A percentile compares a stretch with the other conserved stretches of the same genome.
Evolutionary conservation across 208 protist genomes (phyloP).

Genomic region (Acanthamoeba royreba): DNA sequence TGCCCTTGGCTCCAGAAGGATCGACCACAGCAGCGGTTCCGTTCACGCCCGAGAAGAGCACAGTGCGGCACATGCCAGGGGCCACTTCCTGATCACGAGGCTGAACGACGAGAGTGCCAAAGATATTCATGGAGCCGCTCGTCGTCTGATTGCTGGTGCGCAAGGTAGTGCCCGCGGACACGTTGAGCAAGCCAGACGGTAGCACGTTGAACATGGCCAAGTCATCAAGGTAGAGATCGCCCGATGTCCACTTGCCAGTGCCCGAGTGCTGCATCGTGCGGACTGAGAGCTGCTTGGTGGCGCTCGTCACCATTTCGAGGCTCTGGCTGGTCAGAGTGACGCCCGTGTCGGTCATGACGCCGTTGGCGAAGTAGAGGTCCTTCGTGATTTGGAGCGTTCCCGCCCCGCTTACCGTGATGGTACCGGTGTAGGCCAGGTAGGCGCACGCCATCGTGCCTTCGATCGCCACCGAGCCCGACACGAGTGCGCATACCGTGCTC

Average conservation of each 20-base stretch:
- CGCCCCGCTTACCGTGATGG: neutral
- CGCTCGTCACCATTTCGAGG: conserved; percentile 10
- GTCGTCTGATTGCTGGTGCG: neutral
- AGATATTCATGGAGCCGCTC: neutral
- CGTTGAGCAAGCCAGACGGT: neutral
- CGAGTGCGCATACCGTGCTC: neutral
- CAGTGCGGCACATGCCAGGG: neutral
- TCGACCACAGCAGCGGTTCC: neutral
- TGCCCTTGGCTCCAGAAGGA: neutral
- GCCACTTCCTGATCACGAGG: neutral
- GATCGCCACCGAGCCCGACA: neutral
- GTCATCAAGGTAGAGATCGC: conserved; percentile 28
- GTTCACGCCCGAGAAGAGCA: conserved; percentile 6
- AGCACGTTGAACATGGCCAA: neutral
- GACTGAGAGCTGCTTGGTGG: conserved; percentile 28
- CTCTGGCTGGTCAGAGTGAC: neutral
- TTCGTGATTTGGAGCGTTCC: conserved; percentile 36
- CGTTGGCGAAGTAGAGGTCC: conserved; percentile 11
- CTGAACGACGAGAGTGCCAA: conserved; percentile 12
- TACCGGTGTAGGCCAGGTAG: conserved; percentile 11
- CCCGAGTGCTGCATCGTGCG: conserved; percentile 34
- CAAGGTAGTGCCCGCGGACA: neutral
- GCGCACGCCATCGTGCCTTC: conserved; percentile 30
- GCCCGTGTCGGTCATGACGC: conserved; percentile 10
- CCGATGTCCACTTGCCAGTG: conserved; percentile 32